Evolutionary conservation across 768 basidiomycete species (phyloP), one percentile per base, ranked within the genome.

Genomic region (Trichaptum fuscoviolaceum): DNA sequence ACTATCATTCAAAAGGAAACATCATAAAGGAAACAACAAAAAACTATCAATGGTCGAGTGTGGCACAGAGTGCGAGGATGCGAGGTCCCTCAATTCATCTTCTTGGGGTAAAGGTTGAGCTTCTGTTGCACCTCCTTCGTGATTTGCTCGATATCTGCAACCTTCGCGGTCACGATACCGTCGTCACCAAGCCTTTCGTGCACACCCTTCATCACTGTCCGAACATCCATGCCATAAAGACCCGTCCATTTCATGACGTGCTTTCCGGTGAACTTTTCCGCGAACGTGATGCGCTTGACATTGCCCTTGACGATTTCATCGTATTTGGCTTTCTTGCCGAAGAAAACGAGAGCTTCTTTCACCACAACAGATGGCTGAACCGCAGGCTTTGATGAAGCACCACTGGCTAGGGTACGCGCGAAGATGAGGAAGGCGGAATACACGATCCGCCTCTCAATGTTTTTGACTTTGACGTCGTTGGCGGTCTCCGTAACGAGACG

Each of bases 381-480:
- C n/a, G 7, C 25, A 3, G 57, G 57, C 57, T 58, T 58, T 7
- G n/a, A n/a, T 3, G 57, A n/a, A 9, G n/a, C 57, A 58, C 4
- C 57, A n/a, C n/a, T n/a, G 57, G 20, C 25, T 3, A 58, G 57
- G 57, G 20, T n/a, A 30, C 30, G 30, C 57, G 57, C 20, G 25
- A 83, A 90, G 7, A 76, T 69, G 4, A 87, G 75, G 65, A 90
- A 91, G 63, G 83, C 81, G 9, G 75, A 72, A 70, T 87, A 89
- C 87, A 90, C 87, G 57, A 69, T 75, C 18, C 90, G 81, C 66
- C 78, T 80, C 62, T 79, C 80, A 2, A 30, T 30, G 30, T 71
- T 76, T 63, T 78, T 76, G 18, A 78, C 80, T 9, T 71, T 60
- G 72, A 35, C 58, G 52, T 66, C 60, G 30, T 30, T 30, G 30